Percentiles rank a stretch among this genome's conserved stretches.
These are phyloP conservation scores for Trichophaea hybrida DNA, from an alignment of 2,329 filamentous ascomycete genomes.

Conservation along the genomic window DNA sequence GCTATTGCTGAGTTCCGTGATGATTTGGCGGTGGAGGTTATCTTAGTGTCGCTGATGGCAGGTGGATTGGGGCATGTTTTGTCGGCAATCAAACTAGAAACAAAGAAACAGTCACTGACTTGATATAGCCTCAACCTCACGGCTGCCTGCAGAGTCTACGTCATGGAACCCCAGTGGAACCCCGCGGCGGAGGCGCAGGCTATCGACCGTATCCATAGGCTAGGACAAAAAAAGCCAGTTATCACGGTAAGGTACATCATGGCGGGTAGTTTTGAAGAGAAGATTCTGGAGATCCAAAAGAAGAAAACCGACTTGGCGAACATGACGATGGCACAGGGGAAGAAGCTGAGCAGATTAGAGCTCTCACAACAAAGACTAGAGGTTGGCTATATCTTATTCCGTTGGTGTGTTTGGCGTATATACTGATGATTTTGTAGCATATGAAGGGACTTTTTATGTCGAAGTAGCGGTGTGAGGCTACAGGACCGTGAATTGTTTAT, in stretches of 20 bases:
- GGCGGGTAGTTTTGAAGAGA: conserved; percentile 80
- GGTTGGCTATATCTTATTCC: conserved; percentile 5
- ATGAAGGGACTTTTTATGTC: neutral
- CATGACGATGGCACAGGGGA: conserved; percentile 62
- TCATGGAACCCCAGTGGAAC: conserved; percentile 96
- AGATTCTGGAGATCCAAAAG: conserved; percentile 74
- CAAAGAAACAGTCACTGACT: neutral
- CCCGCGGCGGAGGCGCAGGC: conserved; percentile 90
- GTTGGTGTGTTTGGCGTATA: neutral
- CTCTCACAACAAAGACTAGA: conserved; percentile 47
- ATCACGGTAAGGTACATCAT: conserved; percentile 70
- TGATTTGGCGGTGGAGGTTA: conserved; percentile 56
- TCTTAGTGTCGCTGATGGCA: conserved; percentile 82
- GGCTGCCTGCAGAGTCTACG: conserved; percentile 24
- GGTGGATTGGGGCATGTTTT: conserved; percentile 54
- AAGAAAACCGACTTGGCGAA: conserved; percentile 88
- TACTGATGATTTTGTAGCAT: neutral
- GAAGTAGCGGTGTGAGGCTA: too few relatives aligned
- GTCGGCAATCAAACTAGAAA: conserved; percentile 1
- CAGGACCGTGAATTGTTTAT: too few relatives aligned
- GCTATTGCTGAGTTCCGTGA: conserved; percentile 68
- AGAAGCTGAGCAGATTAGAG: conserved; percentile 40
- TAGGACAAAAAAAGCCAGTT: conserved; percentile 81
- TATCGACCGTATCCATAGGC: conserved; percentile 77
- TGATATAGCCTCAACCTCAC: conserved; percentile 17